Conservation (phyloP, 306 rosid genomes). For the Rosa rugosa region DNA sequence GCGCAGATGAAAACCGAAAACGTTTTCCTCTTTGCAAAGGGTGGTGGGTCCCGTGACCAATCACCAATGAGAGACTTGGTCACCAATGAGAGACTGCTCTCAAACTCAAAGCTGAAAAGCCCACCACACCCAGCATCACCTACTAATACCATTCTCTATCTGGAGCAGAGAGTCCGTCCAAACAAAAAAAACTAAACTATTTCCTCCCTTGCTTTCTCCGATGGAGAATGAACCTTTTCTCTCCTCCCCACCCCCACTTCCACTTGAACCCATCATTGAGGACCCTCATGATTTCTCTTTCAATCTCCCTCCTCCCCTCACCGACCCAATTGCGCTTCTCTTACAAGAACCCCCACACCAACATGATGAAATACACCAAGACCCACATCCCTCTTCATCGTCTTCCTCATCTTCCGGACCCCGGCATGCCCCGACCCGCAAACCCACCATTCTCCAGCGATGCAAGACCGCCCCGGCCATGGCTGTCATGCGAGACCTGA, state of each 20-base stretch:
- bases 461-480: slow-evolving; percentile 84
- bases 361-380: slow-evolving; percentile 5
- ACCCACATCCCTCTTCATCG: slow-evolving; percentile 37
- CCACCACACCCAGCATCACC: not conserved
- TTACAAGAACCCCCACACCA: slow-evolving; percentile 18
- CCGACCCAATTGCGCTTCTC: slow-evolving; percentile 23
- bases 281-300: slow-evolving; percentile 27
- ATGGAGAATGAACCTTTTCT: slow-evolving; percentile 63
- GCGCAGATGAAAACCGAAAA: no score
- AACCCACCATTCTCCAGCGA: slow-evolving; percentile 42
- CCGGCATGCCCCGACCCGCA: slow-evolving; percentile 31
- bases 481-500: slow-evolving; percentile 39
- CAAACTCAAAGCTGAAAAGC: not conserved
- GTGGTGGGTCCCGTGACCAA: no score
- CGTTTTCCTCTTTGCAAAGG: no score
- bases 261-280: slow-evolving; percentile 26
- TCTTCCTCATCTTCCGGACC: slow-evolving; percentile 1
- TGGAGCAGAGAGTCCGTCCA: not conserved
- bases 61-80: no score
- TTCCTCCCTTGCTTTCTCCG: not conserved
- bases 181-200: not conserved
- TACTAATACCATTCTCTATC: not conserved
- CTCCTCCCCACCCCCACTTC: slow-evolving; percentile 32
- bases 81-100: no score
- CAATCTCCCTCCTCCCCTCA: slow-evolving; percentile 32